Evolutionary conservation across 306 rosid genomes (phyloP).

Genomic region (Citrullus colocynthis): DNA sequence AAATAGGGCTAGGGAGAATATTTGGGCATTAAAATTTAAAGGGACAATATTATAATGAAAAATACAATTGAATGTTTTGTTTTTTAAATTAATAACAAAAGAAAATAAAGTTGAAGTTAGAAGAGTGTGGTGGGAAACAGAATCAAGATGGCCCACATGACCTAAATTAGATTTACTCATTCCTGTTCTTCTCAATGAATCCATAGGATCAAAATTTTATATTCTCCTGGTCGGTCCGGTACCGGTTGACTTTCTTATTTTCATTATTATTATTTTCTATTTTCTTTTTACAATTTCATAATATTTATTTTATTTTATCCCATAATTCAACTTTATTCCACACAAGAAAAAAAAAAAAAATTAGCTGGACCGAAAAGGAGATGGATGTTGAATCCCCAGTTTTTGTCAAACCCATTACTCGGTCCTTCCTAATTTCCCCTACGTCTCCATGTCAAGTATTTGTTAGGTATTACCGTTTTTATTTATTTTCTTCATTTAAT

Average conservation of each 20-base stretch:
- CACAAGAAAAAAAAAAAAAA: background rate
- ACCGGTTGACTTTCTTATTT: background rate
- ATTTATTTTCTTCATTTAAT: no score
- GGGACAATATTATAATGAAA: no score
- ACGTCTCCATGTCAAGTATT: background rate
- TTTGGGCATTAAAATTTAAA: no score
- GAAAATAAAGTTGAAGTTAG: background rate
- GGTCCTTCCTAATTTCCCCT: background rate
- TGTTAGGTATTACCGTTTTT: background rate
- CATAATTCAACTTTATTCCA: background rate
- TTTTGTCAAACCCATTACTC: constrained; percentile 1
- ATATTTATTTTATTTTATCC: background rate
- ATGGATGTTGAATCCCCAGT: background rate
- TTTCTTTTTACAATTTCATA: background rate
- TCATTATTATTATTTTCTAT: background rate
- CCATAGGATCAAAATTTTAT: background rate
- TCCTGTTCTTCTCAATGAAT: background rate
- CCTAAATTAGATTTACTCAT: constrained; percentile 1
- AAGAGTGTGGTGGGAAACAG: background rate
- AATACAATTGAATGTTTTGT: no score
- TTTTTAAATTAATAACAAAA: no score
- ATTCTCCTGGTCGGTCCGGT: background rate
- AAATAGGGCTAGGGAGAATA: no score
- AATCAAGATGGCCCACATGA: constrained; percentile 1
- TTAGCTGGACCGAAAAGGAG: background rate